Evolutionary conservation across 768 basidiomycete species (phyloP).

Genomic region (Phylloporus rhodoxanthus): DNA sequence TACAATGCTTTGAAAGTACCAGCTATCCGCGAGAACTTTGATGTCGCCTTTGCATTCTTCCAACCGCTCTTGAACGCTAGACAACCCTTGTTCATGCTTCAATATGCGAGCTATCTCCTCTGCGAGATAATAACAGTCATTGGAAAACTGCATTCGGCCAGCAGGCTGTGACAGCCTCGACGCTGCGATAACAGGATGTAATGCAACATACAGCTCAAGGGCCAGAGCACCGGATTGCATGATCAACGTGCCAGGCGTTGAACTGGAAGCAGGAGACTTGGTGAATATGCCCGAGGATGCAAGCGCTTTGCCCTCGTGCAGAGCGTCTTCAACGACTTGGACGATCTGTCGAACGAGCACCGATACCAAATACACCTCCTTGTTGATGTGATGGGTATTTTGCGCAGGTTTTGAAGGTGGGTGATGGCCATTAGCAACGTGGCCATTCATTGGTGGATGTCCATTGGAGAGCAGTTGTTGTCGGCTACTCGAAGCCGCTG

Average conservation of each 20-base stretch:
- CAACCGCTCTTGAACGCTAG: conserved; percentile 40
- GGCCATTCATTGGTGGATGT: conserved; percentile 18
- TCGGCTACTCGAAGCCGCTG: conserved; percentile 53
- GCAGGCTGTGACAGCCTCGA: conserved; percentile 46
- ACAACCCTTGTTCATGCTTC: conserved; percentile 25
- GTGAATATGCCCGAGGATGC: conserved; percentile 50
- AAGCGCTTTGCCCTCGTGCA: conserved; percentile 65
- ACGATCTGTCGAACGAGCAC: conserved; percentile 49
- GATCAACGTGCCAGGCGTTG: conserved; percentile 48
- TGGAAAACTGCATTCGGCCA: conserved; percentile 68
- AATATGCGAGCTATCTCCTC: conserved; percentile 36
- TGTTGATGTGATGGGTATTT: conserved; percentile 9
- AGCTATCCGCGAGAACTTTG: conserved; percentile 54
- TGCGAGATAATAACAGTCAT: conserved; percentile 70
- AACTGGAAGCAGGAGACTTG: conserved; percentile 24
- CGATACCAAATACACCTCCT: conserved; percentile 60
- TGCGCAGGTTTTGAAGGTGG: conserved; percentile 16
- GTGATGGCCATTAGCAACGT: conserved; percentile 15
- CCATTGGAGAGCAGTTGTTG: conserved; percentile 35
- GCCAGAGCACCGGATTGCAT: conserved; percentile 56
- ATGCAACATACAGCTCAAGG: conserved; percentile 73
- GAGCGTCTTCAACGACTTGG: conserved; percentile 51
- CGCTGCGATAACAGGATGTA: conserved; percentile 63
- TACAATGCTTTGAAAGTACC: conserved; percentile 69
- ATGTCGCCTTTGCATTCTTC: conserved; percentile 48